Evolutionary conservation across 2,329 filamentous ascomycete species (phyloP).

Genomic region (Ilyonectria mors-panacis): DNA sequence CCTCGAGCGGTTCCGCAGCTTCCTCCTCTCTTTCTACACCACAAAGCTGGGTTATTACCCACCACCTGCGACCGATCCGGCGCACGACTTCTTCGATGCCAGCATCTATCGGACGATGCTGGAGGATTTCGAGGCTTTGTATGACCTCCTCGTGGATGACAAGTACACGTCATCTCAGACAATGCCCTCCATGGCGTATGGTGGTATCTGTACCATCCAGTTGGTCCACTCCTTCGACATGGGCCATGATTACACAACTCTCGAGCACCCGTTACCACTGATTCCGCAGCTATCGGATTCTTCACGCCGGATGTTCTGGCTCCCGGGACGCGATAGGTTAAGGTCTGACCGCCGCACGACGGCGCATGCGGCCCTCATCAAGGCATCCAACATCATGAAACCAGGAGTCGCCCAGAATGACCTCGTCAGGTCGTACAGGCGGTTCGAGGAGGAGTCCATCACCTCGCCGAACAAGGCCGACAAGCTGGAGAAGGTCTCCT

Average conservation of each 20-base stretch:
- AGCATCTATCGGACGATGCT: slow-evolving; percentile 73
- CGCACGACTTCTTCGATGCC: slow-evolving; percentile 65
- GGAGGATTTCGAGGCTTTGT: slow-evolving; percentile 79
- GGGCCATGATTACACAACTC: slow-evolving; percentile 69
- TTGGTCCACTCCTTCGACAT: slow-evolving; percentile 77
- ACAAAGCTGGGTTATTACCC: slow-evolving; percentile 81
- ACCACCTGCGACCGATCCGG: slow-evolving; percentile 63
- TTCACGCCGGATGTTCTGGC: slow-evolving; percentile 58
- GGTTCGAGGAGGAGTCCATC: slow-evolving; percentile 76
- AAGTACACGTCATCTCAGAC: slow-evolving; percentile 64
- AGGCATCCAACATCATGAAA: slow-evolving; percentile 62
- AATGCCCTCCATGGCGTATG: slow-evolving; percentile 70
- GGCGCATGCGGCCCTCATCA: slow-evolving; percentile 67
- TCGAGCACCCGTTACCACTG: slow-evolving; percentile 77
- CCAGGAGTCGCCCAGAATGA: slow-evolving; percentile 60
- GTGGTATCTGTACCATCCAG: slow-evolving; percentile 80
- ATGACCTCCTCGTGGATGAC: slow-evolving; percentile 79
- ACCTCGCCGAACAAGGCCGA: slow-evolving; percentile 67
- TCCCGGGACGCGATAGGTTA: slow-evolving; percentile 57
- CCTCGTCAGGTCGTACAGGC: slow-evolving; percentile 78
- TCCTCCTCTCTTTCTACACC: slow-evolving; percentile 77
- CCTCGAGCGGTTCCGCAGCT: slow-evolving; percentile 79
- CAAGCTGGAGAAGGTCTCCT: slow-evolving; percentile 65
- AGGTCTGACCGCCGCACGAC: slow-evolving; percentile 65
- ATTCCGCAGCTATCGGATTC: slow-evolving; percentile 65